Base-by-base conservation (phyloP, 2,329 filamentous ascomycete species). In the Leptosphaerulina australis region DNA sequence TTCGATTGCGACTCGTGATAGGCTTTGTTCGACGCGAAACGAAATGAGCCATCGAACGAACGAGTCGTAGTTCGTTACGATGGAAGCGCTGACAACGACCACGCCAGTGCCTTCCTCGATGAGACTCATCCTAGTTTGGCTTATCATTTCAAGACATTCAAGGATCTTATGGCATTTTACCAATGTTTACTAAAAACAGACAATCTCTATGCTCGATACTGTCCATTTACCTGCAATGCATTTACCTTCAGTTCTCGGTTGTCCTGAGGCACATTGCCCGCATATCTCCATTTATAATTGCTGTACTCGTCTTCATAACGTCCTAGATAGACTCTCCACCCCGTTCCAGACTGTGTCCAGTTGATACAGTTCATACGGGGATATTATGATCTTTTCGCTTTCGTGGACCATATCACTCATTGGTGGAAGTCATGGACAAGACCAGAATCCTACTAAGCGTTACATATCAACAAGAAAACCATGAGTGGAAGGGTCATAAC, bases 61-160 rank as follows among this genome's bases (percentile, higher is more conserved):
- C n/a, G n/a, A n/a, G n/a, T n/a, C n/a, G n/a, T n/a, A n/a, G n/a
- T n/a, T n/a, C n/a, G n/a, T n/a, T 15, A n/a, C n/a, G 15, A 33
- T 11, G 15, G 12, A 9, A 18, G 15, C 15, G 17, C 10, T 3
- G 8, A n/a, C 5, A 14, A 34, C 28, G 3, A 1, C 10, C 9
- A 4, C 1, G 17, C 25, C 20, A 20, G 14, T 8, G 0, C 5
- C 9, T 33, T 15, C 9, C 34, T 37, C 15, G 3, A 1, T 9
- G 2, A 14, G 3, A 35, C 28, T 5, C 35, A 21, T 5, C 22
- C 28, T 6, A 15, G 20, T 31, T 22, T 4, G 18, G 24, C 24
- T 40, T 48, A 18, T n/a, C 28, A 26, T 2, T 31, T 34, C 28
- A 48, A 35, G 11, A 5, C n/a, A 29, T 31, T 44, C n/a, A 17